These are phyloP conservation scores for Pulveroboletus sp. DNA, from an alignment of 1,284 basidiomycete species.

Conservation along the genomic window DNA sequence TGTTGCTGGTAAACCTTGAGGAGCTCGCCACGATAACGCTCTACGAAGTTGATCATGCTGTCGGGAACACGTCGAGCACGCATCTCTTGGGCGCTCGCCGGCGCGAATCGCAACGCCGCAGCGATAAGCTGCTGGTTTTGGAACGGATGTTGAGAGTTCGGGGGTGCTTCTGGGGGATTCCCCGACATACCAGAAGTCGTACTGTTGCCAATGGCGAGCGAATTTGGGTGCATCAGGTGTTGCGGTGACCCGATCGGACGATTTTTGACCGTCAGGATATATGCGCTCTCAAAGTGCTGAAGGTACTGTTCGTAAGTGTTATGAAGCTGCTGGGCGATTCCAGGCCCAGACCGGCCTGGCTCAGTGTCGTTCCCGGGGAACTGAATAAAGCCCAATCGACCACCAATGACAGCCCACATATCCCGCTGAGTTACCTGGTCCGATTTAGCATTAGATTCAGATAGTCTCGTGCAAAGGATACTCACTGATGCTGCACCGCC, in stretches of 20 bases:
- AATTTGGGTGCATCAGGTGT: slow-evolving; percentile 11
- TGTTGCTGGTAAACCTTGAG: slow-evolving; percentile 30
- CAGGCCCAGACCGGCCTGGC: slow-evolving; percentile 59
- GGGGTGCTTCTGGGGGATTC: slow-evolving; percentile 25
- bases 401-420: slow-evolving; percentile 65
- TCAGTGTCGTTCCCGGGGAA: slow-evolving; percentile 58
- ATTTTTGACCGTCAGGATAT: slow-evolving; percentile 40
- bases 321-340: slow-evolving; percentile 56
- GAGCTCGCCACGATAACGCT: slow-evolving; percentile 48
- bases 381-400: slow-evolving; percentile 59
- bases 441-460: slow-evolving; percentile 1
- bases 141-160: slow-evolving; percentile 17
- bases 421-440: slow-evolving; percentile 58
- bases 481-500: slow-evolving; percentile 54
- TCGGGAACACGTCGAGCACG: slow-evolving; percentile 52
- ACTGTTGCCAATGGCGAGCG: slow-evolving; percentile 18
- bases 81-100: slow-evolving; percentile 51
- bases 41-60: slow-evolving; percentile 56
- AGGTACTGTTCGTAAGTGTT: slow-evolving; percentile 63
- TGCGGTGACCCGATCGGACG: slow-evolving; percentile 20
- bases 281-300: slow-evolving; percentile 55
- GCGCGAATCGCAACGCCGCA: slow-evolving; percentile 40
- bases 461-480: slow-evolving; percentile 4
- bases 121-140: slow-evolving; percentile 28
- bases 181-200: slow-evolving; percentile 15